Evolutionary conservation across 345 rosid genomes (phyloP).

Genomic region (Physaria fendleri): DNA sequence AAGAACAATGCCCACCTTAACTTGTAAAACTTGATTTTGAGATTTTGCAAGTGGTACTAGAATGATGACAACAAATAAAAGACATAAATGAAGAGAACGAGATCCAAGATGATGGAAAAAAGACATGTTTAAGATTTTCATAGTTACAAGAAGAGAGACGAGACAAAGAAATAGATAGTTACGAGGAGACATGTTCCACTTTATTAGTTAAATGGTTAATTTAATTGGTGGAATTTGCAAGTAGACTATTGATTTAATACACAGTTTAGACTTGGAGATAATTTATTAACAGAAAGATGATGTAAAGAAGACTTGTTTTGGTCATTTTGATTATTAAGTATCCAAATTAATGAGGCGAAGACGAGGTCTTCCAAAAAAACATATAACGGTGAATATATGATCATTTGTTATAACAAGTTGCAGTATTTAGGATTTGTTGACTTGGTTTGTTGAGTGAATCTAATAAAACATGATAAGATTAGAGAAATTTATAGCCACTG

Average conservation of each 20-base stretch:
- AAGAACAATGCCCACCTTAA: slow-evolving; percentile 35
- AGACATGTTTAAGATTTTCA: slow-evolving; percentile 2
- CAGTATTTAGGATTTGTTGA: too few relatives aligned
- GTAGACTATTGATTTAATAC: background rate
- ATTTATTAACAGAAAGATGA: background rate
- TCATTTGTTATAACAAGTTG: slow-evolving; percentile 4
- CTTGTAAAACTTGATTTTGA: slow-evolving; percentile 16
- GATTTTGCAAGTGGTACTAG: slow-evolving; percentile 2
- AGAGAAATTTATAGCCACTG: too few relatives aligned
- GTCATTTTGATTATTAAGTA: slow-evolving; percentile 2
- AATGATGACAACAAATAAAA: background rate
- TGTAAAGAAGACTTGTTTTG: background rate
- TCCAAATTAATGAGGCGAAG: background rate
- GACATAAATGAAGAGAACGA: slow-evolving; percentile 13
- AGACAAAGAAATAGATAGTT: background rate
- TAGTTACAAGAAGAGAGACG: background rate
- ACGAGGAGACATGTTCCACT: slow-evolving; percentile 6
- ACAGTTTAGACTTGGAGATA: background rate
- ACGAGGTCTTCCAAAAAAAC: slow-evolving; percentile 8
- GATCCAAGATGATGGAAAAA: background rate
- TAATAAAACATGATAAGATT: too few relatives aligned
- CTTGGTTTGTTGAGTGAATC: too few relatives aligned
- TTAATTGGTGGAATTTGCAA: slow-evolving; percentile 13
- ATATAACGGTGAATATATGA: background rate
- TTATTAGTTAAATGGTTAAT: background rate